Percentiles rank a stretch among this genome's conserved stretches.
These are phyloP conservation scores for Circinella umbellata DNA, from an alignment of 371 early-diverging fungal genomes.

Conservation along the genomic window DNA sequence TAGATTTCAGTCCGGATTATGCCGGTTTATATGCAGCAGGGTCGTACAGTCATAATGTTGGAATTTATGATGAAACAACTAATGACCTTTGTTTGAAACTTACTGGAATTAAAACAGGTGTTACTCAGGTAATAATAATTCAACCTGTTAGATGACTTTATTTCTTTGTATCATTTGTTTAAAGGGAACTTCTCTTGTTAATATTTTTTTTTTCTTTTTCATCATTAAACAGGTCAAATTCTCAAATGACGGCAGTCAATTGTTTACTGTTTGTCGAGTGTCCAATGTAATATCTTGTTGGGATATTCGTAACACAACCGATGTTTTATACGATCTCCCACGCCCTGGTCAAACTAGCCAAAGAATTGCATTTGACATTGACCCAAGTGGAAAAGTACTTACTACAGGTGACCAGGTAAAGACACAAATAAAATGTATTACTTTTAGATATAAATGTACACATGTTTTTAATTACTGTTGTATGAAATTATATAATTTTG, in stretches of 20 bases:
- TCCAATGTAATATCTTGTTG: constrained; percentile 62
- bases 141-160: too few relatives aligned
- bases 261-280: constrained; percentile 67
- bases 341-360: constrained; percentile 70
- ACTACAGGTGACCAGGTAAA: constrained; percentile 62
- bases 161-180: background rate
- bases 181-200: background rate
- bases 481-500: background rate
- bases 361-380: constrained; percentile 70
- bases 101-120: constrained; percentile 46
- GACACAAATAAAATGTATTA: background rate
- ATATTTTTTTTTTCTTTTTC: too few relatives aligned
- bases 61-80: constrained; percentile 65
- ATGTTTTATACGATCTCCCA: constrained; percentile 53
- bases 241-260: constrained; percentile 61
- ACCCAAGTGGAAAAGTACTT: constrained; percentile 58
- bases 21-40: constrained; percentile 74
- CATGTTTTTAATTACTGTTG: background rate
- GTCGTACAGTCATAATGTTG: constrained; percentile 66
- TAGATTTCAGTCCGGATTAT: constrained; percentile 69
- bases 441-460: background rate
- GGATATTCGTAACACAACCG: constrained; percentile 74
- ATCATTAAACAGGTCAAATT: constrained; percentile 47
- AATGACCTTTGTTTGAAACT: constrained; percentile 58
- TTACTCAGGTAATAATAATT: constrained; percentile 31